Conservation (phyloP, 805 yeast genomes). For the Metschnikowia arizonensis region DNA sequence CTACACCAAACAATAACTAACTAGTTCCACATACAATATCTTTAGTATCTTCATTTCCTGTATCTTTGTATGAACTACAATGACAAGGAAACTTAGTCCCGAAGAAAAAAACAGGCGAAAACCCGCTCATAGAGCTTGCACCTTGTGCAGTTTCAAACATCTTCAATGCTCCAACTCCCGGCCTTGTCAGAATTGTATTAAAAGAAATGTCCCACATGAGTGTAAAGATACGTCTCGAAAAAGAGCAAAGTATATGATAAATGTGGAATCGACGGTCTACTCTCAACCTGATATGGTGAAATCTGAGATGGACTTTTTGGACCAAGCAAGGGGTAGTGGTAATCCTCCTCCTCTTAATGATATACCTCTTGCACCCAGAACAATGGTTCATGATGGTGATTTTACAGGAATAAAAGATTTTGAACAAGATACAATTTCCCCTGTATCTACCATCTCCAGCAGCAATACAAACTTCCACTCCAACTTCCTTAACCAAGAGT, state of each 20-base stretch:
- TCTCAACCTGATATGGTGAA: background rate
- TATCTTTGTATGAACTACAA: constrained; percentile 17
- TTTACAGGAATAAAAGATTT: background rate
- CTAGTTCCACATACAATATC: too few relatives aligned
- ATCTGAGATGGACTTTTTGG: background rate
- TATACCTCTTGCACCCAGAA: constrained; percentile 1
- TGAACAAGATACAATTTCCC: constrained; percentile 6
- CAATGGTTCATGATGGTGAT: too few relatives aligned
- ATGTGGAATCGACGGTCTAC: constrained; percentile 1
- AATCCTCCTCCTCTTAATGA: background rate
- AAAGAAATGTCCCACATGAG: constrained; percentile 50
- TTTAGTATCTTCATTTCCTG: too few relatives aligned
- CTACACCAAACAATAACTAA: background rate
- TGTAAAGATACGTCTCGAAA: constrained; percentile 61
- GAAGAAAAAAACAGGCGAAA: constrained; percentile 52
- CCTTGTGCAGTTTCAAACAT: constrained; percentile 69
- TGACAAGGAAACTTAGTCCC: constrained; percentile 60
- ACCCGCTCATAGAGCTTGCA: constrained; percentile 68
- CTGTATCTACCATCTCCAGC: constrained; percentile 14
- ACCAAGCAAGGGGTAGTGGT: background rate
- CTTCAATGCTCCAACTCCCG: constrained; percentile 66
- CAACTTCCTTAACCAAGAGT: constrained; percentile 48
- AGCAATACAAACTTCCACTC: constrained; percentile 31
- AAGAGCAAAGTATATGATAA: constrained; percentile 38
- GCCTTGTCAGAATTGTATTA: constrained; percentile 69